Conservation (phyloP, 371 early-diverging fungal species). For the Amoeboaphelidium protococcarum region DNA sequence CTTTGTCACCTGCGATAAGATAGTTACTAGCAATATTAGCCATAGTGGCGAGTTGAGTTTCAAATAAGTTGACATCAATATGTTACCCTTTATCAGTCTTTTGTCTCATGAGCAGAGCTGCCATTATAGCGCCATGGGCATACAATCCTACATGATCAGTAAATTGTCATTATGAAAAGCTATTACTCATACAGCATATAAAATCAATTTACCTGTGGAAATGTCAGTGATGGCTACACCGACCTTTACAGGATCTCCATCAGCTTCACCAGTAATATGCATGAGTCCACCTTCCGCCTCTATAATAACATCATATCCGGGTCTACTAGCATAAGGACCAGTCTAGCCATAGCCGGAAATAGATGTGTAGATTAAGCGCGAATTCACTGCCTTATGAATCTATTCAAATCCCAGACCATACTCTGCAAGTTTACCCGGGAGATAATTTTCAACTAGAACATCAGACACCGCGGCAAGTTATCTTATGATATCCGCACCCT, state of each 20-base stretch:
- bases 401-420: slow-evolving; percentile 50
- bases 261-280: slow-evolving; percentile 72
- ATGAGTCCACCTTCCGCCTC: slow-evolving; percentile 71
- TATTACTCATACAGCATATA: slow-evolving; percentile 4
- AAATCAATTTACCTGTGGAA: neutral
- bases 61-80: slow-evolving; percentile 33
- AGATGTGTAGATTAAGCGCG: slow-evolving; percentile 57
- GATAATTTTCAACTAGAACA: slow-evolving; percentile 65
- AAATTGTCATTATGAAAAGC: slow-evolving; percentile 2
- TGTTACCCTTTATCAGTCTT: slow-evolving; percentile 44
- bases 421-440: slow-evolving; percentile 54
- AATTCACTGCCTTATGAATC: slow-evolving; percentile 32
- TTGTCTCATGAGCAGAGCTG: slow-evolving; percentile 42
- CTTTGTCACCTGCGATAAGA: slow-evolving; percentile 50
- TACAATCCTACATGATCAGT: slow-evolving; percentile 48
- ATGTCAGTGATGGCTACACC: slow-evolving; percentile 79
- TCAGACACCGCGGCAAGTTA: slow-evolving; percentile 39
- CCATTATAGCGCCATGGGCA: slow-evolving; percentile 61
- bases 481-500: slow-evolving; percentile 30
- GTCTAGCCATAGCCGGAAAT: slow-evolving; percentile 67
- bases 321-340: slow-evolving; percentile 45
- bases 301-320: slow-evolving; percentile 83
- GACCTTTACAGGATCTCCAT: slow-evolving; percentile 63
- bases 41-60: slow-evolving; percentile 55
- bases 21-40: slow-evolving; percentile 68